Evolutionary conservation across 805 yeast species (phyloP), one percentile per base, ranked within the genome.

Genomic region (Cephaloascus albidus): DNA sequence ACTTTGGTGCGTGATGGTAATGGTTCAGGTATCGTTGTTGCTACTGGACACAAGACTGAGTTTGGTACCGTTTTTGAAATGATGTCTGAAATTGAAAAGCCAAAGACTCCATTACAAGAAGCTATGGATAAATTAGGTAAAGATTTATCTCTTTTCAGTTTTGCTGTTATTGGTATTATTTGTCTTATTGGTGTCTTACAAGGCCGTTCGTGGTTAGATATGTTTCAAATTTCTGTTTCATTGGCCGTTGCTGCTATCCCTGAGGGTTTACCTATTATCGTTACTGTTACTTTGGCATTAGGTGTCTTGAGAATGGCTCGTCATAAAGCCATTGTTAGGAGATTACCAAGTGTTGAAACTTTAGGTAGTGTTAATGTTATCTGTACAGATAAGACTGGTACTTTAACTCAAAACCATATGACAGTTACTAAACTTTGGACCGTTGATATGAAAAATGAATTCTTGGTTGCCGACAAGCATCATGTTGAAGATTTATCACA

Each of bases 211-310:
- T 89, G 97, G 96, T 72, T 93, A 42, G 97, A 93, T 46, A 93
- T 94, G 97, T 90, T 93, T 63, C 96, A 90, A 59, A 88, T 93
- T 42, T 86, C 96, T 1, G 99, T 93, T 8, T 88, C 97, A 2
- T 70, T 93, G 45, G 99, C 98, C 3, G 99, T 93, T 16, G 99
- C 99, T 38, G 98, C 98, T 3, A 93, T 93, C 50, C 99, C 99
- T 4, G 99, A 93, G 61, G 99, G 99, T 40, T 73, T 93, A 48
- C 98, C 99, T 1, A 93, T 93, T 52, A 93, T 93, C 57, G 98
- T 93, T 33, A 90, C 99, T 4, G 98, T 93, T 8, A 93, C 98
- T 0, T 68, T 93, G 45, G 99, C 98, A 0, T 68, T 93, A 18
- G 98, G 98, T 37, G 98, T 93, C 35, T 68, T 93, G 48, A 74